Base-by-base conservation (phyloP, 129 eudicot species). In the Centrapalus pauciflorus region DNA sequence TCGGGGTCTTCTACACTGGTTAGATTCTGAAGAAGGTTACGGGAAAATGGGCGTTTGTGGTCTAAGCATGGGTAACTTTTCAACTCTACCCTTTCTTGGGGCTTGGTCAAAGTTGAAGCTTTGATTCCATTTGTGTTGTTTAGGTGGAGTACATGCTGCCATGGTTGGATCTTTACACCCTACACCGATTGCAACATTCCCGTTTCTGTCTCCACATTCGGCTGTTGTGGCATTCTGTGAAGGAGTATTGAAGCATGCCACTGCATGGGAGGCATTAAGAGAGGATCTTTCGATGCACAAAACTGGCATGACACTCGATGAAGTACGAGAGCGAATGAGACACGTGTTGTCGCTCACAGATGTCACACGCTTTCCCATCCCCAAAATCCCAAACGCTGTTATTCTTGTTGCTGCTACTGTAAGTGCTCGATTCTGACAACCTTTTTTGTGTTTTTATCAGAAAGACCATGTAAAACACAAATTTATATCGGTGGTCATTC, bases 91-190 rank as follows among this genome's bases (percentile, higher is more conserved):
- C 48, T 58, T 29, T 28, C 9, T 0, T 51, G 64, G 20, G 3
- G 11, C 8, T 38, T 28, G n/a, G 29, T 69, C 32, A 69, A 69
- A 28, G 13, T 35, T 27, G 7, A 40, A 66, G 19, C 28, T 10
- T 50, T 26, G 51, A 28, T 71, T 54, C 2, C 20, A 61, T 3
- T 46, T 29, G 33, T 72, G 56, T 27, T 50, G 48, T 67, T 17
- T 68, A 88, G 98, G 98, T 6, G 98, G 98, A 80, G 98, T 93
- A 61, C 98, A 93, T 66, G 98, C 98, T 13, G 95, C 98, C n/a
- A 92, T 92, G 98, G 98, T 92, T 67, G 98, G 98, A 73, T 79
- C 98, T 2, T 70, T 93, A 62, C 95, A 93, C 77, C 96, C 98
- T 7, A 84, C 95, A 17, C 96, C 95, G 0, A 72, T 93, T 61